Evolutionary conservation across 2,329 filamentous ascomycete species (phyloP), one percentile per base, ranked within the genome.

Genomic region (Grosmannia huntii): DNA sequence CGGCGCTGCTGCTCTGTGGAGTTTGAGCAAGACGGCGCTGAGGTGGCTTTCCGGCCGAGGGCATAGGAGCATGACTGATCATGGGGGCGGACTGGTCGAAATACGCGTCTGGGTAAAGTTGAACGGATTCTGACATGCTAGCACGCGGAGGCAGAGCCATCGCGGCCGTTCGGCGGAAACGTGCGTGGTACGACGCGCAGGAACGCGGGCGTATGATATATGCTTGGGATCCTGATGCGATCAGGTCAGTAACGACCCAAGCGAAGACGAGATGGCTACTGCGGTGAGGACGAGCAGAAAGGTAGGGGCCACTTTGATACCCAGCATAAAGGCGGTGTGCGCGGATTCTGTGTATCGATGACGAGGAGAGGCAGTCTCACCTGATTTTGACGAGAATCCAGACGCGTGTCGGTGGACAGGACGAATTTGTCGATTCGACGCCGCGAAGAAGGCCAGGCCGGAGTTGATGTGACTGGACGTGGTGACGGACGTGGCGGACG

Each of bases 51-150:
- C 73, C 67, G 55, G 75, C 70, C 52, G 75, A 72, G 36, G 78
- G 78, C 78, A 82, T 82, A 44, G 78, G 77, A 50, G 78, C 77
- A 64, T 81, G 76, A 68, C 76, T 81, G 60, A 78, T 76, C 70
- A 79, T 79, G 46, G 75, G 73, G 7, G 73, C 67, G 49, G 70
- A 64, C 60, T 74, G 73, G 57, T 73, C 72, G 65, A 73, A 76
- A 62, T 74, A 72, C 60, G 77, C 27, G 68, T 82, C 79, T 60
- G 78, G 75, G 64, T 74, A 82, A 62, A 81, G 77, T 41, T 75
- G 73, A 46, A 80, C 68, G 53, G 76, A 72, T 69, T 79, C 75
- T 61, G 73, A 70, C 49, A 72, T 70, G 64, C 69, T 72, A 65
- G 75, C 75, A 65, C 72, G 75, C 68, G 76, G 72, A 65, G 73